phyloP scores from a whole-genome alignment of 2,329 filamentous ascomycete species.

The Seiridium unicorne region DNA sequence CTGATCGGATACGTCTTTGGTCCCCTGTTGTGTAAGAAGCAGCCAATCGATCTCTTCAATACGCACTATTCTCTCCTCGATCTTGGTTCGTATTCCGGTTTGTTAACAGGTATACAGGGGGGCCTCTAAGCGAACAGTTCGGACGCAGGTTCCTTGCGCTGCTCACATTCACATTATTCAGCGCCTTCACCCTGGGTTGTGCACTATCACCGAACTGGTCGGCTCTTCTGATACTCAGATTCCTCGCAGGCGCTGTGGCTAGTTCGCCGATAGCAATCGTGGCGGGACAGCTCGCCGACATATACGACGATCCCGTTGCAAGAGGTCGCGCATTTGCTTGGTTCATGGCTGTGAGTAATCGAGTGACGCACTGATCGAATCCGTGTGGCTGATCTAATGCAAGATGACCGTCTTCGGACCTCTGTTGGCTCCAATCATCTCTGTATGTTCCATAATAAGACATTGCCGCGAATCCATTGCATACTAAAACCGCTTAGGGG shows the following conservation, averaged over 20 bases:
- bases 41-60: too few species aligned
- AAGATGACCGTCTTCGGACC: slow-evolving; percentile 64
- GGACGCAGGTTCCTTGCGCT: slow-evolving; percentile 50
- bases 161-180: slow-evolving; percentile 45
- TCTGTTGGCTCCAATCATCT: slow-evolving; percentile 63
- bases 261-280: slow-evolving; percentile 62
- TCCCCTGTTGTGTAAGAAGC: slow-evolving; percentile 23
- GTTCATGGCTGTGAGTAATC: slow-evolving; percentile 57
- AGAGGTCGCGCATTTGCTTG: slow-evolving; percentile 60
- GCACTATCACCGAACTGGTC: slow-evolving; percentile 52
- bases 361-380: background rate
- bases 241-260: slow-evolving; percentile 52
- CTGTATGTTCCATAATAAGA: slow-evolving; percentile 18
- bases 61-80: too few species aligned
- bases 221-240: slow-evolving; percentile 52
- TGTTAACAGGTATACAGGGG: slow-evolving; percentile 46
- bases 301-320: slow-evolving; percentile 55
- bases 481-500: background rate
- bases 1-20: slow-evolving; percentile 64
- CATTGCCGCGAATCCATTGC: background rate
- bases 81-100: background rate
- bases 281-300: slow-evolving; percentile 63
- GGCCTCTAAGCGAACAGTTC: slow-evolving; percentile 64
- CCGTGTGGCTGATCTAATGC: background rate
- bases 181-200: slow-evolving; percentile 53